phyloP scores from a whole-genome alignment of 2,329 filamentous ascomycete genomes.

The Berkeleyomyces rouxiae region DNA sequence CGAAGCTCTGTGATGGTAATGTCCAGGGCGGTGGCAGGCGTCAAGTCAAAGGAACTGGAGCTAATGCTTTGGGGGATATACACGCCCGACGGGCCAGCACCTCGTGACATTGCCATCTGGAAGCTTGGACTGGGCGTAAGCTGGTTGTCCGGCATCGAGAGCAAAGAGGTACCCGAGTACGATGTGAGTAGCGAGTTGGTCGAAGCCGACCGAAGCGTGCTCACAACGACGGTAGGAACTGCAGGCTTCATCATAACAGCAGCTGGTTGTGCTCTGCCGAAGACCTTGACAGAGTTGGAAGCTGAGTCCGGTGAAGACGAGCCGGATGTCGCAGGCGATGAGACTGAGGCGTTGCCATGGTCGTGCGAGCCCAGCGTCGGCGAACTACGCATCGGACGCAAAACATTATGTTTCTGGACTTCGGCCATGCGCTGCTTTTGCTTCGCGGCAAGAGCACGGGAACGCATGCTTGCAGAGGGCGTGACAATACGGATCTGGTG shows the following conservation, averaged over 20 bases:
- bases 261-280: not conserved
- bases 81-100: slow-evolving; percentile 12
- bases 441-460: slow-evolving; percentile 1
- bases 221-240: slow-evolving; percentile 3
- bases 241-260: not conserved
- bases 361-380: slow-evolving; percentile 11
- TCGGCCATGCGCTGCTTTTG: not conserved
- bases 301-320: slow-evolving; percentile 4
- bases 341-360: slow-evolving; percentile 8
- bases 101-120: slow-evolving; percentile 11
- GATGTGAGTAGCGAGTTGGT: not conserved
- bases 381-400: slow-evolving; percentile 10
- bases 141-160: not conserved
- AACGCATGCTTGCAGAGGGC: not conserved
- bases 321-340: slow-evolving; percentile 5
- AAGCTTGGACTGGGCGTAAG: slow-evolving; percentile 9
- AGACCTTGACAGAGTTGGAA: not conserved
- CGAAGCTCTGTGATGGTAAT: slow-evolving; percentile 35
- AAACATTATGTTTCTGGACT: not conserved
- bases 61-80: slow-evolving; percentile 11
- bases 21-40: slow-evolving; percentile 20
- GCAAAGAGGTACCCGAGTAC: slow-evolving; percentile 5
- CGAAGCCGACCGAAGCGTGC: not conserved
- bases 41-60: slow-evolving; percentile 8
- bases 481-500: slow-evolving; percentile 5